Conservation (phyloP, 2,329 filamentous ascomycete genomes). For the Botrytis squamosa region DNA sequence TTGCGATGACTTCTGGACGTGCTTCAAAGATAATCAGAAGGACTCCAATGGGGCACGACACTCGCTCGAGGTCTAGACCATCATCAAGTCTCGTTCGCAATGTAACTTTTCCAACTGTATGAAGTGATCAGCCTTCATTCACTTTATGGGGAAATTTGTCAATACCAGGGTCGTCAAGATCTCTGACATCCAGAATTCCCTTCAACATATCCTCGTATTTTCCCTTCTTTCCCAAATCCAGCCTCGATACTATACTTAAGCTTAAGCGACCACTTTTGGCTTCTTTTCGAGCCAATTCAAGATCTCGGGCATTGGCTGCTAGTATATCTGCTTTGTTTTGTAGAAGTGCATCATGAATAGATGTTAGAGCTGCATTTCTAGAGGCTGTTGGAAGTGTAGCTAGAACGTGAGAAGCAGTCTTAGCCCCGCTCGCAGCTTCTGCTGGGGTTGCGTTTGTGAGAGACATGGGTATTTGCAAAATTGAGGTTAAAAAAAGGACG, state of each 20-base stretch:
- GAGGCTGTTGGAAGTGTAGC: conserved; percentile 73
- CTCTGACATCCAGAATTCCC: conserved; percentile 85
- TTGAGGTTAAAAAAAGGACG: background rate
- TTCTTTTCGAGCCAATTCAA: conserved; percentile 70
- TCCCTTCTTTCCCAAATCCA: conserved; percentile 81
- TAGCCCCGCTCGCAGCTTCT: conserved; percentile 75
- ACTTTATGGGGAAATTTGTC: conserved; percentile 2
- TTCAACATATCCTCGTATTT: conserved; percentile 99
- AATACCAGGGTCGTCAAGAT: conserved; percentile 79
- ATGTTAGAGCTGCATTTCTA: conserved; percentile 81
- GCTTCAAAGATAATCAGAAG: conserved; percentile 98
- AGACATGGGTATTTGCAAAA: conserved; percentile 62
- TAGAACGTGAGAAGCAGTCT: conserved; percentile 76
- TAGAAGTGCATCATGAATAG: conserved; percentile 75
- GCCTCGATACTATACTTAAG: conserved; percentile 78
- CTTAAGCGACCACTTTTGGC: conserved; percentile 74
- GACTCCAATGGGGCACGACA: conserved; percentile 95
- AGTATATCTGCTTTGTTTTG: conserved; percentile 73
- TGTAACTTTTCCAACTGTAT: conserved; percentile 75
- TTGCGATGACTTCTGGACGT: conserved; percentile 95
- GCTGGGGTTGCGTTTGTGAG: conserved; percentile 80
- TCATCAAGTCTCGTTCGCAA: conserved; percentile 85
- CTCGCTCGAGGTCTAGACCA: conserved; percentile 77
- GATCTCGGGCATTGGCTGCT: conserved; percentile 80
- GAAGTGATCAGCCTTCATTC: conserved; percentile 16